Percentiles rank a stretch among this genome's conserved stretches.
These are phyloP conservation scores for Fagopyrum homotropicum DNA, from an alignment of 148 eudicot genomes.

Conservation along the genomic window DNA sequence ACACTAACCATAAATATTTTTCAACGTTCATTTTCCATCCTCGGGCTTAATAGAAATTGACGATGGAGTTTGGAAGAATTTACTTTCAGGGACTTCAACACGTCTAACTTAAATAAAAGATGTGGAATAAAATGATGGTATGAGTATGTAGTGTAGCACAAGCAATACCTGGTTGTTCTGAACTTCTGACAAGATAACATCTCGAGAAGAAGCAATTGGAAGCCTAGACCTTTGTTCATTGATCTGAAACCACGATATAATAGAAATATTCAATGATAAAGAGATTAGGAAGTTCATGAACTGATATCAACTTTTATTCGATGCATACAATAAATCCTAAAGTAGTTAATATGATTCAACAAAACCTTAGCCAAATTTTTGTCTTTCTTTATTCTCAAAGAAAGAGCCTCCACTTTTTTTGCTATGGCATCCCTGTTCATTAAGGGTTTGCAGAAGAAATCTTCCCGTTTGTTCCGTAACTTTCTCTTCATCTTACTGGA, in stretches of 20 bases:
- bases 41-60: neutral
- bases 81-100: neutral
- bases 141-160: neutral
- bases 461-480: constrained; percentile 26
- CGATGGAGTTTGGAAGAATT: constrained; percentile 2
- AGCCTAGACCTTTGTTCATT: constrained; percentile 58
- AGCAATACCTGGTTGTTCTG: constrained; percentile 60
- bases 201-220: constrained; percentile 79
- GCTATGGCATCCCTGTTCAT: constrained; percentile 41
- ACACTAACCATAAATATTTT: neutral
- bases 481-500: constrained; percentile 22
- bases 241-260: constrained; percentile 39
- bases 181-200: constrained; percentile 55
- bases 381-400: constrained; percentile 26
- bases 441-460: constrained; percentile 42
- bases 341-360: neutral
- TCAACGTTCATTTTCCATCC: neutral
- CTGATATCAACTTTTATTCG: neutral
- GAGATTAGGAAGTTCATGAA: neutral
- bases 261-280: neutral
- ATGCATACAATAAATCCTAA: neutral
- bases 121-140: neutral
- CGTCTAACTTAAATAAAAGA: neutral
- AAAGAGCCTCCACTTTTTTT: constrained; percentile 37
- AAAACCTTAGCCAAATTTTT: constrained; percentile 55